Conservation (phyloP, 371 early-diverging fungal species). For the Lichtheimia hyalospora region DNA sequence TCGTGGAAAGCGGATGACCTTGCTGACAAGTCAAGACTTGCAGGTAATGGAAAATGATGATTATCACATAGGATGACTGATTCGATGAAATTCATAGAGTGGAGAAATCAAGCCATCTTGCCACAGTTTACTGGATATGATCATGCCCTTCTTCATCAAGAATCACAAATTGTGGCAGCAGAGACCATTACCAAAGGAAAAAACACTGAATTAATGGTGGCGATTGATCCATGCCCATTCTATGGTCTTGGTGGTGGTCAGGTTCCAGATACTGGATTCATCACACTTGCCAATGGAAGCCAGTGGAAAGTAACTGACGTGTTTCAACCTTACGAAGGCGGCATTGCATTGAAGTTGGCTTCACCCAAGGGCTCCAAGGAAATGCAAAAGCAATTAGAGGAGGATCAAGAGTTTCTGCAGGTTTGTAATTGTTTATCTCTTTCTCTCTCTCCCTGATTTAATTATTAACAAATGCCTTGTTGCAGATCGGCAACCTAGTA, state of each 20-base stretch:
- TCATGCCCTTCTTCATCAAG: slow-evolving; percentile 40
- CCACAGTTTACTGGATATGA: slow-evolving; percentile 64
- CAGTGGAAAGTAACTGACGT: slow-evolving; percentile 55
- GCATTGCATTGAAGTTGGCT: slow-evolving; percentile 30
- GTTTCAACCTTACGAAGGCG: slow-evolving; percentile 58
- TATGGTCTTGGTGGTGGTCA: slow-evolving; percentile 80
- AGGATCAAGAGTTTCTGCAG: slow-evolving; percentile 46
- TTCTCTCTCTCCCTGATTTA: too few relatives aligned
- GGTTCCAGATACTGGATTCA: slow-evolving; percentile 60
- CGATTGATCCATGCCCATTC: slow-evolving; percentile 74
- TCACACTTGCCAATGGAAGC: slow-evolving; percentile 47
- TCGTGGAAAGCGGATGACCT: slow-evolving; percentile 55
- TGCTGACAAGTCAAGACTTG: slow-evolving; percentile 29
- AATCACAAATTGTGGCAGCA: slow-evolving; percentile 51
- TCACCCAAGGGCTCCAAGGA: slow-evolving; percentile 14
- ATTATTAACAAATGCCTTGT: too few relatives aligned
- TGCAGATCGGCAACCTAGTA: slow-evolving; percentile 36
- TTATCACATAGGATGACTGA: too few relatives aligned
- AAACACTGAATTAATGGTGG: slow-evolving; percentile 39
- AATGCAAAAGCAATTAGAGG: slow-evolving; percentile 20
- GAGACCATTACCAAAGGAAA: slow-evolving; percentile 43
- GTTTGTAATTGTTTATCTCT: slow-evolving; percentile 4
- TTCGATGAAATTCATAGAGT: slow-evolving; percentile 22
- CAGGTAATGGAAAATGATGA: slow-evolving; percentile 21
- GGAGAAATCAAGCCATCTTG: slow-evolving; percentile 37